These are phyloP conservation scores for Chaetomiaceae sp. DNA, from an alignment of 2,329 filamentous ascomycete genomes.

Conservation along the genomic window DNA sequence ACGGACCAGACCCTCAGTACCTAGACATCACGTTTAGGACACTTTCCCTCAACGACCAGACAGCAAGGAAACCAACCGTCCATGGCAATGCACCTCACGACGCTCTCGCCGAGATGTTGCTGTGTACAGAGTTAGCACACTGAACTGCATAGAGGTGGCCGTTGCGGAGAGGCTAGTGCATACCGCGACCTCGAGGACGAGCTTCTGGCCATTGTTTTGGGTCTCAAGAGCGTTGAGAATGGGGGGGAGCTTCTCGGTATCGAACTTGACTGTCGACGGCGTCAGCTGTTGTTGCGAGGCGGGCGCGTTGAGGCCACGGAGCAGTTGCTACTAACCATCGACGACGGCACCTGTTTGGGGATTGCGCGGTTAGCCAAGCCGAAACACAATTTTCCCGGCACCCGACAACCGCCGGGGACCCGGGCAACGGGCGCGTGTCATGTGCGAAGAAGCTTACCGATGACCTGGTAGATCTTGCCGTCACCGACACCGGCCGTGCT, in stretches of 20 bases:
- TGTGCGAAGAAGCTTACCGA: constrained; percentile 26
- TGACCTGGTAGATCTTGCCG: constrained; percentile 67
- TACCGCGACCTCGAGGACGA: constrained; percentile 96
- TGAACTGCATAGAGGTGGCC: neutral
- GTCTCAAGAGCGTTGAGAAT: constrained; percentile 98
- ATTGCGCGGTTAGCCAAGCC: constrained; percentile 51
- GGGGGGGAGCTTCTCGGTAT: constrained; percentile 83
- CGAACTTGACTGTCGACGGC: constrained; percentile 81
- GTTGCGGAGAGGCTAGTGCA: constrained; percentile 26
- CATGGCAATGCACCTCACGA: constrained; percentile 99
- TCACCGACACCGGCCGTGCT: constrained; percentile 54
- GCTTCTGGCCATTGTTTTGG: constrained; percentile 86
- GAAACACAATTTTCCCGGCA: constrained; percentile 32
- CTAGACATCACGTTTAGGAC: constrained; percentile 40
- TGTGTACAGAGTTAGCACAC: constrained; percentile 44
- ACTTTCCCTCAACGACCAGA: constrained; percentile 11
- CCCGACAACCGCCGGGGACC: neutral
- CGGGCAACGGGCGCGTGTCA: constrained; percentile 4
- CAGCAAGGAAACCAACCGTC: constrained; percentile 59
- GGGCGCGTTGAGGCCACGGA: constrained; percentile 10
- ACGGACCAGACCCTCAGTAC: constrained; percentile 99
- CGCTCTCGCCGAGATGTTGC: constrained; percentile 99
- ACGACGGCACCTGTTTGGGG: constrained; percentile 94
- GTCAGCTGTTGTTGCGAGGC: constrained; percentile 21
- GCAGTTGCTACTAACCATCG: constrained; percentile 66